Conservation (phyloP, 148 eudicot species). For the Chenopodium formosanum region DNA sequence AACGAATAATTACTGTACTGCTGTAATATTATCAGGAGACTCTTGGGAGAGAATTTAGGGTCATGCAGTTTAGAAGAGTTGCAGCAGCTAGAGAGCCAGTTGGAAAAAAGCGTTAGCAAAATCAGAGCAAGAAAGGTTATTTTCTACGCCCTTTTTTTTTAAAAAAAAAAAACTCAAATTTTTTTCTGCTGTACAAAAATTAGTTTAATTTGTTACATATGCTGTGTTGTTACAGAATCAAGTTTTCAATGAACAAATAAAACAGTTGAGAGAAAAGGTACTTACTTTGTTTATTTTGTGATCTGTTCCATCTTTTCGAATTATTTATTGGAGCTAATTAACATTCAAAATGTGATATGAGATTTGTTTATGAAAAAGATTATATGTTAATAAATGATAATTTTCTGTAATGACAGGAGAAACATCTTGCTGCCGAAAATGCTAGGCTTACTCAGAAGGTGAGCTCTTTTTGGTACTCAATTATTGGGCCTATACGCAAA, state of each 20-base stretch:
- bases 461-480: not conserved
- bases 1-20: not conserved
- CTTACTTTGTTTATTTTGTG: not conserved
- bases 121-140: conserved; percentile 81
- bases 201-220: not conserved
- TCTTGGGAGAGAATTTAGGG: conserved; percentile 76
- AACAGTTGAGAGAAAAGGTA: conserved; percentile 60
- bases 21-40: conserved; percentile 40
- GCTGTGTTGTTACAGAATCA: conserved; percentile 47
- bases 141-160: not conserved
- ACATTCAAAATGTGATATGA: no score
- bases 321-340: no score
- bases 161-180: not conserved
- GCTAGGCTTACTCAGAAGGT: conserved; percentile 53
- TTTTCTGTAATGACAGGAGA: conserved; percentile 42
- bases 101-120: conserved; percentile 62
- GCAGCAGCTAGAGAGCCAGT: conserved; percentile 67
- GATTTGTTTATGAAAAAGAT: not conserved
- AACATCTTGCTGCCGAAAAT: conserved; percentile 58
- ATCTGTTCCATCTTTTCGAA: not conserved
- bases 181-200: no score
- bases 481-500: no score
- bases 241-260: conserved; percentile 54
- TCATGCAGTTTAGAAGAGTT: conserved; percentile 72
- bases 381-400: not conserved